Conservation (phyloP, 2,329 filamentous ascomycete genomes). For the Penicillium sp. region DNA sequence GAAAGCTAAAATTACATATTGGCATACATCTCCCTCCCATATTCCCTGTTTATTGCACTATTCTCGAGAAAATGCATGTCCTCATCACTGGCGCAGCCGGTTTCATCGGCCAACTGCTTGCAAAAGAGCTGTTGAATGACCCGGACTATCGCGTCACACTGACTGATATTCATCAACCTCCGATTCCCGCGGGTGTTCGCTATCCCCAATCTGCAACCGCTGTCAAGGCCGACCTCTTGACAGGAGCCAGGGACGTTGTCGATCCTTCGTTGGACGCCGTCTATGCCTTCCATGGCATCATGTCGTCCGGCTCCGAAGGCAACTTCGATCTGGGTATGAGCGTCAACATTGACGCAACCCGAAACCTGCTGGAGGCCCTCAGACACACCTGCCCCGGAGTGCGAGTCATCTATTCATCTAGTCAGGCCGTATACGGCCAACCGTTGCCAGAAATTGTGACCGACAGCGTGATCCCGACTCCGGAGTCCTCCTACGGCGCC, state of each 20-base stretch:
- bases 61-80: slow-evolving; percentile 42
- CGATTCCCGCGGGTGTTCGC: slow-evolving; percentile 48
- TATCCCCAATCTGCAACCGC: slow-evolving; percentile 51
- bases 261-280: slow-evolving; percentile 49
- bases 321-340: slow-evolving; percentile 58
- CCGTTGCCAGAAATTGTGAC: slow-evolving; percentile 54
- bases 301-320: slow-evolving; percentile 62
- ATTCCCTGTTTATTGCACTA: background rate
- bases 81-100: slow-evolving; percentile 64
- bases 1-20: slow-evolving; percentile 11
- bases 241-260: slow-evolving; percentile 37
- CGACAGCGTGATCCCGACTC: slow-evolving; percentile 54
- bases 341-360: slow-evolving; percentile 61
- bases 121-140: slow-evolving; percentile 53
- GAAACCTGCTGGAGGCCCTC: slow-evolving; percentile 53
- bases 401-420: slow-evolving; percentile 60
- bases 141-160: slow-evolving; percentile 50
- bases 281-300: slow-evolving; percentile 66
- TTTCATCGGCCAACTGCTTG: slow-evolving; percentile 62
- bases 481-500: slow-evolving; percentile 61
- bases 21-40: background rate
- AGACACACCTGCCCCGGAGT: slow-evolving; percentile 50
- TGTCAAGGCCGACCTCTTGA: slow-evolving; percentile 54
- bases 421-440: slow-evolving; percentile 62
- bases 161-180: slow-evolving; percentile 56